Conservation (phyloP, 257 asterid genomes). For the Gentiana dahurica region DNA sequence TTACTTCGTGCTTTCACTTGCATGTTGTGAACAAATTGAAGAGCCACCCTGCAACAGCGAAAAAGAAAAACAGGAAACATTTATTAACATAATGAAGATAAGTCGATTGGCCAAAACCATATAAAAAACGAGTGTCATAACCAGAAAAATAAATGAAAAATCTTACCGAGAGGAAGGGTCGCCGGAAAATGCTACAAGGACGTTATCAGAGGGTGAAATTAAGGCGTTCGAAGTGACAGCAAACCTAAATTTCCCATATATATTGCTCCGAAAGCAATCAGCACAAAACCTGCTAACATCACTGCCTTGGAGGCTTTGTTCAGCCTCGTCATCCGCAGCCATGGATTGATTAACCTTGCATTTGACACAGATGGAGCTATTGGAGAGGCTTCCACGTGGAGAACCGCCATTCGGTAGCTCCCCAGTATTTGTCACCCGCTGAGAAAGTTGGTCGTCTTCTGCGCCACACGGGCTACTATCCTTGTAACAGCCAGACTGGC, state of each 20-base stretch:
- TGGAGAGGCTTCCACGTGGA: slow-evolving; percentile 13
- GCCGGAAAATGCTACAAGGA: slow-evolving; percentile 91
- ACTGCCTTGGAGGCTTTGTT: slow-evolving; percentile 21
- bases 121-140: not conserved
- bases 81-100: too few species aligned
- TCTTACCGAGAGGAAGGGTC: slow-evolving; percentile 76
- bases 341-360: slow-evolving; percentile 49
- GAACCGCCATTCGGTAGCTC: slow-evolving; percentile 12
- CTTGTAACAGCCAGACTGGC: slow-evolving; percentile 71
- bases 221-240: slow-evolving; percentile 74
- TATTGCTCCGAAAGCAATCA: slow-evolving; percentile 66
- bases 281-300: slow-evolving; percentile 53
- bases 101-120: not conserved
- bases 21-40: slow-evolving; percentile 87
- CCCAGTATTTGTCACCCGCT: not conserved
- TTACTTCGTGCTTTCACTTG: slow-evolving; percentile 75
- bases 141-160: not conserved
- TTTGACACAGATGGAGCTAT: slow-evolving; percentile 44
- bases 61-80: too few species aligned
- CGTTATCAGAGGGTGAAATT: slow-evolving; percentile 76
- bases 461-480: slow-evolving; percentile 16
- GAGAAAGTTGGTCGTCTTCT: not conserved
- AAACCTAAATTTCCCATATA: slow-evolving; percentile 73
- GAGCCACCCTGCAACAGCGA: slow-evolving; percentile 58
- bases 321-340: slow-evolving; percentile 19